Evolutionary conservation across 148 eudicot genomes (phyloP).

Genomic region (Rhododendron ovatum): DNA sequence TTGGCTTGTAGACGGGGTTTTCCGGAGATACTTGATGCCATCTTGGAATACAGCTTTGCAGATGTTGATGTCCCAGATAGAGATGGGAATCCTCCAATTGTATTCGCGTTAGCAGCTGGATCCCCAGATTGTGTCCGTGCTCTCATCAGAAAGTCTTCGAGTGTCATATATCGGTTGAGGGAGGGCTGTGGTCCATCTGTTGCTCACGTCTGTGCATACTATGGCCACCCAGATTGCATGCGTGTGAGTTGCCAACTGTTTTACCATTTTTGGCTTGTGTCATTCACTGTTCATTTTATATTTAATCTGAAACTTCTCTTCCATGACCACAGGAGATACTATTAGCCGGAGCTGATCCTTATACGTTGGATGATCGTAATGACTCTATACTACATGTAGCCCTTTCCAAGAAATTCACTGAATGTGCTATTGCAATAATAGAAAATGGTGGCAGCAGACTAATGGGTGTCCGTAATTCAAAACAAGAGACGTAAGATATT

Average conservation of each 20-base stretch:
- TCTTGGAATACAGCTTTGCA: conserved; percentile 67
- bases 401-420: conserved; percentile 74
- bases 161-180: conserved; percentile 59
- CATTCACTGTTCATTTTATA: background rate
- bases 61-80: conserved; percentile 80
- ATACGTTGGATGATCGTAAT: conserved; percentile 73
- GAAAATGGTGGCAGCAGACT: conserved; percentile 80
- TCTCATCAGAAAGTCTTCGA: conserved; percentile 62
- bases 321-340: conserved; percentile 57
- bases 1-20: conserved; percentile 96
- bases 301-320: background rate
- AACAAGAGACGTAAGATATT: conserved; percentile 62
- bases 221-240: conserved; percentile 98
- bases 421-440: conserved; percentile 73
- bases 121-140: conserved; percentile 90
- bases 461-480: conserved; percentile 62
- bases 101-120: conserved; percentile 92
- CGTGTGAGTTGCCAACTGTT: conserved; percentile 46
- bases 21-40: conserved; percentile 70
- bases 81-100: conserved; percentile 94
- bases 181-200: conserved; percentile 85
- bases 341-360: conserved; percentile 88
- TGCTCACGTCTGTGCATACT: conserved; percentile 89
- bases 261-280: background rate
- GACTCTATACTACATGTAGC: conserved; percentile 90